Percentiles rank a stretch among this genome's conserved stretches.
phyloP scores from a whole-genome alignment of 1,284 basidiomycete species.

The Irpex lacteus region DNA sequence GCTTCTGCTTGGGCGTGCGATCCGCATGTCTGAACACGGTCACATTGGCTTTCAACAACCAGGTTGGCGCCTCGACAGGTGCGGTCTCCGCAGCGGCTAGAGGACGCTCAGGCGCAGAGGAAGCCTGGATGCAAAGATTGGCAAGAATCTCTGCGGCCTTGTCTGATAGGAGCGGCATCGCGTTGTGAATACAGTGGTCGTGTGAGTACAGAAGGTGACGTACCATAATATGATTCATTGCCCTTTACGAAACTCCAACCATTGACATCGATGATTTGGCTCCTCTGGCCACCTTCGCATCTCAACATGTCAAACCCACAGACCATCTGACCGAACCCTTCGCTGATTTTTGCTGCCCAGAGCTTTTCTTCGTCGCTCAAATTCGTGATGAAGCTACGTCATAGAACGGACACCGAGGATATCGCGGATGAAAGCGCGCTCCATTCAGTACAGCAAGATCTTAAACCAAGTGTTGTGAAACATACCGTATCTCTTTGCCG shows the following conservation, averaged over 20 bases:
- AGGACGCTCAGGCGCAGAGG: conserved; percentile 56
- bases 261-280: conserved; percentile 98
- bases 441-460: not conserved
- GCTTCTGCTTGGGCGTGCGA: conserved; percentile 88
- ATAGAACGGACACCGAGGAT: conserved; percentile 1
- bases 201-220: conserved; percentile 4
- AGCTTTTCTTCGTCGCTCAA: conserved; percentile 86
- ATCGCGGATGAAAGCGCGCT: not conserved
- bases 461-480: not conserved
- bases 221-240: conserved; percentile 90
- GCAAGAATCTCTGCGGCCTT: conserved; percentile 94
- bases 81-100: conserved; percentile 48
- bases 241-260: conserved; percentile 99
- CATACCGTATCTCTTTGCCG: conserved; percentile 93
- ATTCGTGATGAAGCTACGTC: conserved; percentile 81
- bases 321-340: conserved; percentile 96
- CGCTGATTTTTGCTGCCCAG: conserved; percentile 91
- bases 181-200: conserved; percentile 3
- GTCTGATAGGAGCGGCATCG: conserved; percentile 46
- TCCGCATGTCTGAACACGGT: conserved; percentile 98
- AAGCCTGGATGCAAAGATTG: conserved; percentile 69
- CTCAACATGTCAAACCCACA: conserved; percentile 98
- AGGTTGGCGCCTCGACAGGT: conserved; percentile 60
- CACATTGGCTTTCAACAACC: conserved; percentile 94
- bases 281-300: conserved; percentile 80